phyloP scores from a whole-genome alignment of 192 early-diverging fungal genomes.

The Entomortierella chlamydospora region DNA sequence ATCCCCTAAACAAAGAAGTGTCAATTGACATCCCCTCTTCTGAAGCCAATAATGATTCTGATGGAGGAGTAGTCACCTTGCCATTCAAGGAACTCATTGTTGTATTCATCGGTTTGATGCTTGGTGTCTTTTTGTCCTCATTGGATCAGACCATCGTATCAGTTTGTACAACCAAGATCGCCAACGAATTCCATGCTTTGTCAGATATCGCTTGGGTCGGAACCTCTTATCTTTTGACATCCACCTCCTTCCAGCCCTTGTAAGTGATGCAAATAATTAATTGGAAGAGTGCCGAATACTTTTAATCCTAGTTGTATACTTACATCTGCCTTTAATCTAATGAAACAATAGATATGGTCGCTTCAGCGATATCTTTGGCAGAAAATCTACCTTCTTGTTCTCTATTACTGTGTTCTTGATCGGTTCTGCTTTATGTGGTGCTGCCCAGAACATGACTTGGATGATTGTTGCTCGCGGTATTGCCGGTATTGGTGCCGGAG shows the following conservation, averaged over 20 bases:
- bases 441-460: constrained; percentile 59
- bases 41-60: background rate
- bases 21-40: background rate
- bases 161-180: constrained; percentile 71
- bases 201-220: constrained; percentile 70
- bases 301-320: background rate
- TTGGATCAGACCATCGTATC: constrained; percentile 83
- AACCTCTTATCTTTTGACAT: constrained; percentile 71
- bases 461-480: constrained; percentile 77
- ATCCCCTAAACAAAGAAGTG: background rate
- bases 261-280: constrained; percentile 3
- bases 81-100: constrained; percentile 30
- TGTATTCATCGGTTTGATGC: constrained; percentile 49
- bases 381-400: constrained; percentile 70
- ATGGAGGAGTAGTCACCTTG: background rate
- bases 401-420: constrained; percentile 71
- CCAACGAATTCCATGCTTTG: constrained; percentile 68
- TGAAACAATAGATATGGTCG: constrained; percentile 3
- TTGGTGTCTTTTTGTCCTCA: constrained; percentile 69
- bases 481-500: constrained; percentile 77
- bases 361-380: constrained; percentile 77
- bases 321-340: background rate
- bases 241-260: constrained; percentile 70
- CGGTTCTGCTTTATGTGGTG: constrained; percentile 75
- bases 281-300: too few relatives aligned